Evolutionary conservation across 139 green algal species (phyloP), one percentile per base, ranked within the genome.

Genomic region (Marvania coccoides): DNA sequence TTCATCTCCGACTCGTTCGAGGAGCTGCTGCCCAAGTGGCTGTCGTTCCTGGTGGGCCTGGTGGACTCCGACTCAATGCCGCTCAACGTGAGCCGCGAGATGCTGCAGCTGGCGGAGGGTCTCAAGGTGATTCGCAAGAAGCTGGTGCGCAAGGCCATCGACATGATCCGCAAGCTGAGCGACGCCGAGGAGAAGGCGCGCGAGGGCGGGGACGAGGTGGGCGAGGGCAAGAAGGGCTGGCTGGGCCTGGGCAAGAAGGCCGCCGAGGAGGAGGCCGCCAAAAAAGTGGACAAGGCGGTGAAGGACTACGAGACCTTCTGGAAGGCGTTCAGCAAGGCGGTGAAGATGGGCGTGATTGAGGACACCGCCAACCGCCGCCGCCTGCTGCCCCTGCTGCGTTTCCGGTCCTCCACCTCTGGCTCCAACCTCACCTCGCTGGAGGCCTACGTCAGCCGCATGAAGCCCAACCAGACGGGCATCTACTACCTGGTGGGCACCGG

Each of bases 41-140:
- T 95, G 24, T 72, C 61, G 46, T 96, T 94, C 76, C 64, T 95
- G 40, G 74, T 80, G 23, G 94, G 94, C 38, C 77, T 99, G 6
- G 94, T 99, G 31, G 94, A 99, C 78, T 91, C 76, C 0, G 94
- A 99, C 83, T 95, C 89, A 12, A 83, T 99, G 75, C 91, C 94
- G 14, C 85, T 99, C 37, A 94, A 91, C 68, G 86, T 96, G 42
- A 88, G 78, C 0, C 82, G 94, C 40, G 94, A 99, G 84, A 95
- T 89, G 79, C 84, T 99, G 69, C 94, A 99, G 81, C 68, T 85
- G 67, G 83, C 92, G 73, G 77, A 79, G 45, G 72, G 71, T 55
- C 84, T 99, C n/a, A 97, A 97, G 81, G 95, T 90, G 5, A 99
- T 99, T 75, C 94, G 93, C 75, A 99, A 99, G 89, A 99, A 99